A percentile compares a stretch with the other conserved stretches of the same genome.
Conservation (phyloP, 2,329 filamentous ascomycete genomes). For the Fusarium avenaceum region DNA sequence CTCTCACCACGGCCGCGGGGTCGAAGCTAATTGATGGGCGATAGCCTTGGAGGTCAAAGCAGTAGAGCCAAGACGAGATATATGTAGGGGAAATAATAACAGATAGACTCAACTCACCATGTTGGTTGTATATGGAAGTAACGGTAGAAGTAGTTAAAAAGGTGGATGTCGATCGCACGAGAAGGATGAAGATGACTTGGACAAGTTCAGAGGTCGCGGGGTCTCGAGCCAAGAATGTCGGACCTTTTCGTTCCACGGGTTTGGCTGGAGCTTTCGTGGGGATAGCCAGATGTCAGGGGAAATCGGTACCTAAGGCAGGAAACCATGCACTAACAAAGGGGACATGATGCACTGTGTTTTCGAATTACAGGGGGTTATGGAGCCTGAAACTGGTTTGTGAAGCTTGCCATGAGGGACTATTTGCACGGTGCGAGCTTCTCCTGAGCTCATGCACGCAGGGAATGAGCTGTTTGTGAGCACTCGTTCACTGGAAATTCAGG, state of each 20-base stretch:
- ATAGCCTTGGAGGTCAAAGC: slow-evolving; percentile 25
- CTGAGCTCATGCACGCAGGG: slow-evolving; percentile 2
- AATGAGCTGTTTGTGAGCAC: slow-evolving; percentile 6
- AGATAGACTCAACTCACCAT: slow-evolving; percentile 49
- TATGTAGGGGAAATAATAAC: slow-evolving; percentile 13
- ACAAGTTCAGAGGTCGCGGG: slow-evolving; percentile 50
- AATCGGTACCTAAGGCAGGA: slow-evolving; percentile 46
- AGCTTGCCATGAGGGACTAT: background rate
- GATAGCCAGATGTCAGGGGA: slow-evolving; percentile 41
- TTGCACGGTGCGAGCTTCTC: slow-evolving; percentile 42
- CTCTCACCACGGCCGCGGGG: slow-evolving; percentile 48
- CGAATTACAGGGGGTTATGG: background rate
- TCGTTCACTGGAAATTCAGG: slow-evolving; percentile 22
- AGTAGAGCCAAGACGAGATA: slow-evolving; percentile 19
- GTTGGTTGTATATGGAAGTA: slow-evolving; percentile 42
- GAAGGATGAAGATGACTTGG: slow-evolving; percentile 49
- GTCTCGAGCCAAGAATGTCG: slow-evolving; percentile 49
- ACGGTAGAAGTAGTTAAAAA: slow-evolving; percentile 36
- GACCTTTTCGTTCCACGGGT: slow-evolving; percentile 48
- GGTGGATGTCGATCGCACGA: slow-evolving; percentile 47
- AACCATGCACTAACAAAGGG: slow-evolving; percentile 11
- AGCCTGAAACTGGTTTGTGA: background rate
- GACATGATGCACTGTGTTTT: slow-evolving; percentile 33
- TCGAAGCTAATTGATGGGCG: slow-evolving; percentile 36
- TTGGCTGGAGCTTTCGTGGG: slow-evolving; percentile 51